phyloP scores from a whole-genome alignment of 139 green algal species.

The Chlamydomonas sp. region DNA sequence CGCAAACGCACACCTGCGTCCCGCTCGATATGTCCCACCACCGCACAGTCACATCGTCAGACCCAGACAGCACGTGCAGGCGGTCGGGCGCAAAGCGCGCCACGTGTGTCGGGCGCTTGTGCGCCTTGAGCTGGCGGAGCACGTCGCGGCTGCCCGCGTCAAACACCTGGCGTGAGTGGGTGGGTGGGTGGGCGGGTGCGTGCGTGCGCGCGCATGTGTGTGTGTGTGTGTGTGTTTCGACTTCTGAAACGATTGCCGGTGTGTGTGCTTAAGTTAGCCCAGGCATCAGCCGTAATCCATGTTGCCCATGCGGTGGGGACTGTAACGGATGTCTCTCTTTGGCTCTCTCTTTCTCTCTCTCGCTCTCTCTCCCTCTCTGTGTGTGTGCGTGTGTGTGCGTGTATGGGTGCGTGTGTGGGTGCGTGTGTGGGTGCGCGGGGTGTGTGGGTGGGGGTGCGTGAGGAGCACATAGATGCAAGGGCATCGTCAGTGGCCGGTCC shows the following conservation, averaged over 20 bases:
- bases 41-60: slow-evolving; percentile 75
- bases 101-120: slow-evolving; percentile 64
- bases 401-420: too few species aligned
- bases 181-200: background rate
- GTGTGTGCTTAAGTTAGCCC: too few species aligned
- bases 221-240: slow-evolving; percentile 1
- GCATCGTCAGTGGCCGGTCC: too few species aligned
- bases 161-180: slow-evolving; percentile 66
- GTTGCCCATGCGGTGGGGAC: too few species aligned
- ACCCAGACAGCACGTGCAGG: slow-evolving; percentile 73
- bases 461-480: too few species aligned
- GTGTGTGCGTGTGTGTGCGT: too few species aligned
- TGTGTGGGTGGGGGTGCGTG: background rate
- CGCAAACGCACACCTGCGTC: too few species aligned
- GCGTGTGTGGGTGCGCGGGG: background rate
- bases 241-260: too few species aligned
- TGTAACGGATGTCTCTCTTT: too few species aligned
- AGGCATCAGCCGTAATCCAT: too few species aligned
- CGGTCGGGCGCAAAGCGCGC: slow-evolving; percentile 55
- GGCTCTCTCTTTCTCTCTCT: too few species aligned
- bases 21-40: slow-evolving; percentile 46
- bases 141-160: slow-evolving; percentile 64
- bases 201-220: slow-evolving; percentile 5
- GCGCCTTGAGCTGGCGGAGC: slow-evolving; percentile 81
- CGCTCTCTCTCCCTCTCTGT: too few species aligned